These are phyloP conservation scores for Carex pumila DNA, from an alignment of 176 grass and related monocot species.

Conservation along the genomic window DNA sequence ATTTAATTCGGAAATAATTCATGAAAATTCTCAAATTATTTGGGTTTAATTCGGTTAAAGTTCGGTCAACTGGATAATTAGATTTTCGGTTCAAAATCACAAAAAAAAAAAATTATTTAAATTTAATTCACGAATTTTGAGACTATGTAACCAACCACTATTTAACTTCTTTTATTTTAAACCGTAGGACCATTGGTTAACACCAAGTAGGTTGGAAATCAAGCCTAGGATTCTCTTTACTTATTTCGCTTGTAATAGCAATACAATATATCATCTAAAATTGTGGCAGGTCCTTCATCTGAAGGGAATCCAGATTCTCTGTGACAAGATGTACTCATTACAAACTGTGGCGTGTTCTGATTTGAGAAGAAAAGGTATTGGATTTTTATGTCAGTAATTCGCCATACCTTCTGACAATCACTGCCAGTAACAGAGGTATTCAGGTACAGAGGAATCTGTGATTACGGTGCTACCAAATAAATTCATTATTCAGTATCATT, in stretches of 20 bases:
- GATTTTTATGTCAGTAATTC: background rate
- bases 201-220: no score
- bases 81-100: no score
- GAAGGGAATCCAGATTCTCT: background rate
- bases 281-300: background rate
- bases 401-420: background rate
- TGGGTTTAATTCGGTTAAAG: no score
- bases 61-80: no score
- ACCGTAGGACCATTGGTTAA: background rate
- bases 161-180: background rate
- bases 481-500: background rate
- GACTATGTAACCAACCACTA: background rate
- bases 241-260: background rate
- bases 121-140: no score
- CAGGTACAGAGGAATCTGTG: background rate
- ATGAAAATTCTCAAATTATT: no score
- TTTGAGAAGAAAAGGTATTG: background rate
- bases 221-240: background rate
- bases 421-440: background rate
- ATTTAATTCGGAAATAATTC: no score
- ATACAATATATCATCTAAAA: background rate
- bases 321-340: background rate
- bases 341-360: background rate
- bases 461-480: background rate
- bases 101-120: no score